Evolutionary conservation across 2,329 filamentous ascomycete species (phyloP).

Genomic region (Monilinia laxa): DNA sequence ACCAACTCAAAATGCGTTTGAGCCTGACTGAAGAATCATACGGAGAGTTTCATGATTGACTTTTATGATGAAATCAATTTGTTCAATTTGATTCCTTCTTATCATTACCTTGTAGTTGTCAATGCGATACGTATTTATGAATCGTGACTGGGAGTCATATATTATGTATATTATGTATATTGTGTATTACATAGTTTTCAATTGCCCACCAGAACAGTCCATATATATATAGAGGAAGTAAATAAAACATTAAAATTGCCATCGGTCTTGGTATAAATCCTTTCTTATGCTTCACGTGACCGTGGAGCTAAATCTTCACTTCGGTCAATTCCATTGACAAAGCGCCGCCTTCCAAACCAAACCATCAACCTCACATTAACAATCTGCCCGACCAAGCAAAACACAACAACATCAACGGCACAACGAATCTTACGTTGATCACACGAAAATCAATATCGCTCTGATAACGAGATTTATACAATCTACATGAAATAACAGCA

Average conservation of each 20-base stretch:
- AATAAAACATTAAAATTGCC: too few species aligned
- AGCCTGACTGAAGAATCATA: not conserved
- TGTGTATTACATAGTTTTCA: not conserved
- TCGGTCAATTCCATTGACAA: conserved; percentile 15
- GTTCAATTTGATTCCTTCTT: too few species aligned
- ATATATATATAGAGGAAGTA: too few species aligned
- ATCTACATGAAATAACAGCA: conserved; percentile 30
- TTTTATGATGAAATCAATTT: too few species aligned
- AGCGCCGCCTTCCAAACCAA: conserved; percentile 15
- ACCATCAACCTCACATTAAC: conserved; percentile 16
- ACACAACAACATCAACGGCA: conserved; percentile 30
- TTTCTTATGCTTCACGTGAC: not conserved
- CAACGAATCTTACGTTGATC: conserved; percentile 26
- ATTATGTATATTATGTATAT: not conserved
- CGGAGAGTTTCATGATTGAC: too few species aligned
- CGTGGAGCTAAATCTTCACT: conserved; percentile 2
- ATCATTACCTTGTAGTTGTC: too few species aligned
- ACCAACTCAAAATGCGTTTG: not conserved
- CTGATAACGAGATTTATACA: conserved; percentile 13
- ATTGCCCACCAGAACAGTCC: too few species aligned
- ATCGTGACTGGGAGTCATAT: too few species aligned
- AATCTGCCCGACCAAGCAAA: conserved; percentile 11
- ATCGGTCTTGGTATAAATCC: too few species aligned
- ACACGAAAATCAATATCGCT: conserved; percentile 22
- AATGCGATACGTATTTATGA: too few species aligned